Evolutionary conservation across 1,139 yeast genomes (phyloP).

Genomic region (Sugiyamaella sp.): DNA sequence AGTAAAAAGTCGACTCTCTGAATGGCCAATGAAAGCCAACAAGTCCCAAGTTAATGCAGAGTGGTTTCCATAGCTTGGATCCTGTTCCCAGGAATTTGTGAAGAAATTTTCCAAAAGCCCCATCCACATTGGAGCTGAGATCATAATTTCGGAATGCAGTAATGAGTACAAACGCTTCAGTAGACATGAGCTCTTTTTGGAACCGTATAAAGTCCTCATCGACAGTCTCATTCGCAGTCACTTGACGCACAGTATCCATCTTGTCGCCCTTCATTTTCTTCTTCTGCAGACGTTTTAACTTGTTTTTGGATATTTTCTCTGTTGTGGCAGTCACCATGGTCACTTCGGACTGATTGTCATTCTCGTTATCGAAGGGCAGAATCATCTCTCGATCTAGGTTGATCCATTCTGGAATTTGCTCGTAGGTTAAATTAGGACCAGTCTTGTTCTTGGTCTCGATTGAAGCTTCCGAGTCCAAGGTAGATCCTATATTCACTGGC

Average conservation of each 20-base stretch:
- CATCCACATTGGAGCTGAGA: conserved; percentile 44
- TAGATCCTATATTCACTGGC: not conserved
- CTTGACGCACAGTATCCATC: conserved; percentile 16
- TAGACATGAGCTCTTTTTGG: conserved; percentile 44
- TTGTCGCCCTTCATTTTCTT: conserved; percentile 36
- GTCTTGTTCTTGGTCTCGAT: not conserved
- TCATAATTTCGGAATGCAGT: conserved; percentile 48
- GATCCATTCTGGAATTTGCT: conserved; percentile 44
- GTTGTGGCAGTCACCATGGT: conserved; percentile 3
- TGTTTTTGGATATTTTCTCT: conserved; percentile 44
- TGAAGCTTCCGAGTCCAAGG: not conserved
- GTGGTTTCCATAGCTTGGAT: conserved; percentile 39
- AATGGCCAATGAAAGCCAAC: conserved; percentile 55
- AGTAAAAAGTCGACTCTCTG: conserved; percentile 48
- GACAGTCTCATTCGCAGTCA: conserved; percentile 31
- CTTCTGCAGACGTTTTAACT: conserved; percentile 43
- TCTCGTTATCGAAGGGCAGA: conserved; percentile 21
- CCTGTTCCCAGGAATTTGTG: conserved; percentile 42
- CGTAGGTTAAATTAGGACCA: conserved; percentile 27
- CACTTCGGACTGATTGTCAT: conserved; percentile 2
- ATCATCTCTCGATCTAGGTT: conserved; percentile 39
- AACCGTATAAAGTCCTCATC: conserved; percentile 30
- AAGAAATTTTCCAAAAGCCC: conserved; percentile 40
- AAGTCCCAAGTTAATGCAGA: conserved; percentile 48
- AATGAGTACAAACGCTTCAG: conserved; percentile 49